Conservation (phyloP, 179 eudicot species). For the Spinacia oleracea region DNA sequence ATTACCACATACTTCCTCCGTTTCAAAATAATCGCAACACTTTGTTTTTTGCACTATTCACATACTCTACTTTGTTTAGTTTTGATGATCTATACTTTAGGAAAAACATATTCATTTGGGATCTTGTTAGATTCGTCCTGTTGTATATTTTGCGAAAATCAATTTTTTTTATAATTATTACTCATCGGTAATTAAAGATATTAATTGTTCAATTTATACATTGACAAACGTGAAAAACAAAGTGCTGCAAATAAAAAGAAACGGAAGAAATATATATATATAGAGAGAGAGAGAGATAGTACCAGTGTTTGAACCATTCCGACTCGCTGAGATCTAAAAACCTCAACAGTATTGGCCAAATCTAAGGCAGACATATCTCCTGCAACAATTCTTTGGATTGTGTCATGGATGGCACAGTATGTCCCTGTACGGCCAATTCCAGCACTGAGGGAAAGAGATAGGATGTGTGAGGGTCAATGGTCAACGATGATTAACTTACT, state of each 20-base stretch:
- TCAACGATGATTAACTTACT: conserved; percentile 1
- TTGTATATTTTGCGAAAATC: too few relatives aligned
- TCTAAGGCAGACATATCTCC: conserved; percentile 92
- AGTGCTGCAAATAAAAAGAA: too few relatives aligned
- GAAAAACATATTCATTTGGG: too few relatives aligned
- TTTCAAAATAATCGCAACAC: too few relatives aligned
- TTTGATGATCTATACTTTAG: too few relatives aligned
- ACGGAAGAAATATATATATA: background rate
- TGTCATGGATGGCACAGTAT: conserved; percentile 78
- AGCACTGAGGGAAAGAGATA: conserved; percentile 57
- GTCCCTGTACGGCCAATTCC: conserved; percentile 99
- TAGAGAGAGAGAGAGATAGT: conserved; percentile 8
- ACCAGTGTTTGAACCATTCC: conserved; percentile 99
- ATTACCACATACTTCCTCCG: background rate
- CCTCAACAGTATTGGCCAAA: conserved; percentile 54
- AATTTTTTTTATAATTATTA: too few relatives aligned
- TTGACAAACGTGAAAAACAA: too few relatives aligned
- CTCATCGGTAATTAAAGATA: too few relatives aligned
- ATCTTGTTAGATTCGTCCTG: too few relatives aligned
- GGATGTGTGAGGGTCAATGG: conserved; percentile 16
- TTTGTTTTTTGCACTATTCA: too few relatives aligned
- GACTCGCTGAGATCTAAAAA: conserved; percentile 80
- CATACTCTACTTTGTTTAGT: too few relatives aligned
- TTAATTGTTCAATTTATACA: too few relatives aligned
- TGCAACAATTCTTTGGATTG: conserved; percentile 67